These are phyloP conservation scores for Coniosporium tulheliwenetii DNA, from an alignment of 2,329 filamentous ascomycete genomes.

Conservation along the genomic window DNA sequence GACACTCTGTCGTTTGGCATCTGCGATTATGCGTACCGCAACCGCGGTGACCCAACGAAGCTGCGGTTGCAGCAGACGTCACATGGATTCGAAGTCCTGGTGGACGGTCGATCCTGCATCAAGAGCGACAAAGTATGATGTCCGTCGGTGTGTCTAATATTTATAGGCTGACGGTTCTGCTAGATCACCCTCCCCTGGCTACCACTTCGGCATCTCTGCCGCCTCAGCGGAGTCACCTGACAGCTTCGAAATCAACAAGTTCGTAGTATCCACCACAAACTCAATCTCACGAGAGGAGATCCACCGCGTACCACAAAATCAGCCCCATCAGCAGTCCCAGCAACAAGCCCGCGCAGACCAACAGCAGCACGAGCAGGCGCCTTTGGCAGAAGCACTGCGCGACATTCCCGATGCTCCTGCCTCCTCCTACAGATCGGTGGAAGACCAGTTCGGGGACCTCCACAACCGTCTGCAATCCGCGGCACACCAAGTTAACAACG, in stretches of 20 bases:
- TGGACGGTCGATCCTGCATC: constrained; percentile 75
- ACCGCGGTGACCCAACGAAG: constrained; percentile 70
- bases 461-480: constrained; percentile 67
- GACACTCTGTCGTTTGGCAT: constrained; percentile 85
- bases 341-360: constrained; percentile 15
- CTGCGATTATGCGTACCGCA: constrained; percentile 82
- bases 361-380: constrained; percentile 11
- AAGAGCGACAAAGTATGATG: constrained; percentile 46
- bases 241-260: constrained; percentile 85
- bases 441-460: constrained; percentile 64
- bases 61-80: constrained; percentile 57
- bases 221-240: constrained; percentile 84
- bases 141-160: constrained; percentile 1
- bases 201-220: constrained; percentile 76
- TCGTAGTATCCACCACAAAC: constrained; percentile 49
- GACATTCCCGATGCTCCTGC: constrained; percentile 27
- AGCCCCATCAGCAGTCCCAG: constrained; percentile 14
- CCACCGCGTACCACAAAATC: constrained; percentile 8
- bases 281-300: constrained; percentile 18
- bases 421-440: constrained; percentile 25
- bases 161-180: not conserved
- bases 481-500: constrained; percentile 49
- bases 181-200: constrained; percentile 57
- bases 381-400: constrained; percentile 13
- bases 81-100: constrained; percentile 55